phyloP scores from a whole-genome alignment of 1,284 basidiomycete genomes.

The Moesziomyces sp. region DNA sequence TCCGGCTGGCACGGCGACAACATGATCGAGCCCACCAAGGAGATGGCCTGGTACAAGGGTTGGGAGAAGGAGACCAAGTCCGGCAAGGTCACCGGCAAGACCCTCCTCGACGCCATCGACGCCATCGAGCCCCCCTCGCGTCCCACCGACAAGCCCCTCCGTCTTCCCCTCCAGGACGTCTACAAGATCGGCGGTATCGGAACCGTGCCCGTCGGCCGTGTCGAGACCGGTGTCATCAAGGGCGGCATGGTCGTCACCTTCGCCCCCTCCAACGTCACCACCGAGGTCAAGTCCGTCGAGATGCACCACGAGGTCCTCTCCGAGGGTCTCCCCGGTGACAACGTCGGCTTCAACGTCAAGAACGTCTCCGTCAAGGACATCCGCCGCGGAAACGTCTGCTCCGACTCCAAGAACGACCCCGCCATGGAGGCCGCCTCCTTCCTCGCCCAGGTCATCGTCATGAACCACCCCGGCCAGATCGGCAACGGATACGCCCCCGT shows the following conservation, averaged over 20 bases:
- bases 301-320: slow-evolving; percentile 99
- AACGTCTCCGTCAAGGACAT: slow-evolving; percentile 99
- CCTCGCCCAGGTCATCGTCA: slow-evolving; percentile 99
- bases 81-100: slow-evolving; percentile 95
- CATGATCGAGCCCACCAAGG: slow-evolving; percentile 87
- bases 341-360: slow-evolving; percentile 91
- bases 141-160: slow-evolving; percentile 99
- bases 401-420: slow-evolving; percentile 99
- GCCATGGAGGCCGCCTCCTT: slow-evolving; percentile 99
- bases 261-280: slow-evolving; percentile 96
- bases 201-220: slow-evolving; percentile 99
- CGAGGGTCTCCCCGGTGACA: slow-evolving; percentile 96
- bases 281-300: slow-evolving; percentile 99
- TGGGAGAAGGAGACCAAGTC: slow-evolving; percentile 78
- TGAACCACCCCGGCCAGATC: slow-evolving; percentile 99
- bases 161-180: slow-evolving; percentile 99
- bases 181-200: slow-evolving; percentile 99
- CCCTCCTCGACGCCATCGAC: slow-evolving; percentile 98
- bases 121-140: slow-evolving; percentile 97
- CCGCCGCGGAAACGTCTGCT: slow-evolving; percentile 98
- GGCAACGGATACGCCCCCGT: slow-evolving; percentile 97
- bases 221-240: slow-evolving; percentile 99
- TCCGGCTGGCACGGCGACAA: slow-evolving; percentile 99
- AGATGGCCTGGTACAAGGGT: slow-evolving; percentile 99
- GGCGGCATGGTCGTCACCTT: slow-evolving; percentile 96